phyloP scores from a whole-genome alignment of 176 grass and related monocot genomes.

The Eleusine indica region DNA sequence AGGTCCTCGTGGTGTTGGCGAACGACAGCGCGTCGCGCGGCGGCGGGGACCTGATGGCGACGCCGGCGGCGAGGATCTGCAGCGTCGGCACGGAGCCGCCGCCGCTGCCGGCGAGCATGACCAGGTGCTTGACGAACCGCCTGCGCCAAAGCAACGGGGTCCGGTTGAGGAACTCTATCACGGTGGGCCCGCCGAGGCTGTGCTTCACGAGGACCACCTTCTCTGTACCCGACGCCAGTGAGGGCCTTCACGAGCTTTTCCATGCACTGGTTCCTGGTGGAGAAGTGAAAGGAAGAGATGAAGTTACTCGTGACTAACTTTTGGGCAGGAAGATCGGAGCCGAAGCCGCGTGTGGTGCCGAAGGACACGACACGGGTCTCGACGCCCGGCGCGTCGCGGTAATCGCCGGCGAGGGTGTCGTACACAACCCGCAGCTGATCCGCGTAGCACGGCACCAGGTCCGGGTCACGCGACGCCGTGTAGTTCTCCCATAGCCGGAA shows the following conservation, averaged over 20 bases:
- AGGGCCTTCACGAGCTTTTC: not conserved
- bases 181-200: not conserved
- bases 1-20: not conserved
- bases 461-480: conserved; percentile 2
- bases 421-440: conserved; percentile 33
- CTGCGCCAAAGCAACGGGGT: not conserved
- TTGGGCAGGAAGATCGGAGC: not conserved
- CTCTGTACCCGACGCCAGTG: not conserved
- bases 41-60: no score
- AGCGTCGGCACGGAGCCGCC: not conserved
- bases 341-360: conserved; percentile 29
- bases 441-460: not conserved
- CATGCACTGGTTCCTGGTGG: not conserved
- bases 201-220: not conserved
- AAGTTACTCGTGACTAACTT: not conserved
- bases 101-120: not conserved
- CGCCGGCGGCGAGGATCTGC: not conserved
- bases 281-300: no score
- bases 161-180: not conserved
- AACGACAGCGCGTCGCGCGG: not conserved
- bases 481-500: conserved; percentile 37
- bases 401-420: not conserved
- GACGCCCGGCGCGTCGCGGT: conserved; percentile 21
- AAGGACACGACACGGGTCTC: conserved; percentile 23
- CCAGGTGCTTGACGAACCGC: not conserved